Conservation (phyloP, 768 basidiomycete genomes). For the Suillus subaureus region DNA sequence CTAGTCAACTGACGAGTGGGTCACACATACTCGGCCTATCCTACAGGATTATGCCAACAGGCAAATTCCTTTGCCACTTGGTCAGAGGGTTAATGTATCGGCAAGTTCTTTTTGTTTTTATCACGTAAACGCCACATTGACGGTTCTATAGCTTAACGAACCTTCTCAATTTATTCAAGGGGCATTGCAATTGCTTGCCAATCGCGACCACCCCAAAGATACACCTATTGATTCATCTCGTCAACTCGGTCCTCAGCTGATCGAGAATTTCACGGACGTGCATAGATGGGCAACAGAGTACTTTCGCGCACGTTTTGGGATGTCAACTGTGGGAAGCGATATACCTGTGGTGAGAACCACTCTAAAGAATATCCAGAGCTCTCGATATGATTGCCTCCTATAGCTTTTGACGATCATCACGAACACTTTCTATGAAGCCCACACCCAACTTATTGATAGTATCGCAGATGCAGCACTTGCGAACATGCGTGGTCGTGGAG, state of each 20-base stretch:
- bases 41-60: conserved; percentile 31
- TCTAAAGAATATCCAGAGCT: not conserved
- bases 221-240: conserved; percentile 17
- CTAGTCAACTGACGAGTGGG: conserved; percentile 26
- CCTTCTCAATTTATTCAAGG: conserved; percentile 28
- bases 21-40: conserved; percentile 22
- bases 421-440: conserved; percentile 34
- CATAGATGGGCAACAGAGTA: conserved; percentile 30
- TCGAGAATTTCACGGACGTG: conserved; percentile 34
- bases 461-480: conserved; percentile 26
- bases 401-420: conserved; percentile 32
- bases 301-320: conserved; percentile 24
- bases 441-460: conserved; percentile 29
- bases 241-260: conserved; percentile 29
- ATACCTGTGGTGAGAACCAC: conserved; percentile 20
- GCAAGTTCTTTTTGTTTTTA: conserved; percentile 12
- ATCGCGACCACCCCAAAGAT: conserved; percentile 21
- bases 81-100: conserved; percentile 26
- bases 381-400: not conserved
- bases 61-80: conserved; percentile 27
- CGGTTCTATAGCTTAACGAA: conserved; percentile 22
- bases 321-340: conserved; percentile 17
- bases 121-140: conserved; percentile 8
- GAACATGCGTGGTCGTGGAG: conserved; percentile 24
- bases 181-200: conserved; percentile 30